Evolutionary conservation across 2,329 filamentous ascomycete genomes (phyloP).

Genomic region (Sphaerostilbella broomeana): DNA sequence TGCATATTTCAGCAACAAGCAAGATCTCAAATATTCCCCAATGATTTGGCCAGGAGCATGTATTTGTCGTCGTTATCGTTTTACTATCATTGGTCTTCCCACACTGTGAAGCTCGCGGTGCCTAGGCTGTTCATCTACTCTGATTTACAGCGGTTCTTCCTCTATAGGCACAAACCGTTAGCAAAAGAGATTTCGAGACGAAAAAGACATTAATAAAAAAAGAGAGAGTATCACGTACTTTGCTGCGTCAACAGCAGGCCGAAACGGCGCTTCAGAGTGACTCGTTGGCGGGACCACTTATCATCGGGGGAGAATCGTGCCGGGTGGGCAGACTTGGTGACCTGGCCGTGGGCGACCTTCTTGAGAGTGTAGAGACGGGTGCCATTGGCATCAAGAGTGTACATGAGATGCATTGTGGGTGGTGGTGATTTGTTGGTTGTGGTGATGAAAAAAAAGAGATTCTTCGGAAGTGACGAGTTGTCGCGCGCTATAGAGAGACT

Average conservation of each 20-base stretch:
- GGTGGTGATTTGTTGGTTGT: too few species aligned
- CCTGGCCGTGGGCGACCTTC: constrained; percentile 74
- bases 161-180: constrained; percentile 4
- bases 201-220: neutral
- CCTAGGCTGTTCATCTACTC: too few species aligned
- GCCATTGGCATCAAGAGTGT: constrained; percentile 74
- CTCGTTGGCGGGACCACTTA: constrained; percentile 95
- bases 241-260: constrained; percentile 79
- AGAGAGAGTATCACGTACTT: constrained; percentile 33
- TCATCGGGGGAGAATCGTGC: constrained; percentile 97
- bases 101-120: too few species aligned
- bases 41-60: too few species aligned
- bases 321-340: constrained; percentile 94
- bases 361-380: constrained; percentile 93
- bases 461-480: constrained; percentile 4
- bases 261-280: constrained; percentile 92
- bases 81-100: too few species aligned
- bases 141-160: constrained; percentile 11
- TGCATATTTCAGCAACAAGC: too few species aligned
- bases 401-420: constrained; percentile 59
- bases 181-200: neutral
- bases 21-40: too few species aligned
- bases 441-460: neutral
- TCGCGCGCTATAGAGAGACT: too few species aligned
- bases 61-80: too few species aligned